These are phyloP conservation scores for Dichomitus squalens DNA, from an alignment of 1,284 basidiomycete species.

Conservation along the genomic window DNA sequence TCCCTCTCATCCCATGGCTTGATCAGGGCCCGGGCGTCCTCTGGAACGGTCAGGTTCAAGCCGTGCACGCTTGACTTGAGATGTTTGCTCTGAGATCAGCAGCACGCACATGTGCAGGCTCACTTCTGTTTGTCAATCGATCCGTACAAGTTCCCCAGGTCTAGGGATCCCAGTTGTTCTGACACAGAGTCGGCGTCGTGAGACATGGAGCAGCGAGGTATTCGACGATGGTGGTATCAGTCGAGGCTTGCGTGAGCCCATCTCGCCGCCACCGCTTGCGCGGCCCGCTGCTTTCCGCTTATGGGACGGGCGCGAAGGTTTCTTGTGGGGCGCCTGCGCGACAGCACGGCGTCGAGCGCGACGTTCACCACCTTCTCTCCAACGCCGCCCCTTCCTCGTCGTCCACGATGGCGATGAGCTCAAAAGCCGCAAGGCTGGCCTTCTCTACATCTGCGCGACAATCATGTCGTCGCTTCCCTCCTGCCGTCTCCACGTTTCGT, in stretches of 20 bases:
- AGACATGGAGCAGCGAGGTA: background rate
- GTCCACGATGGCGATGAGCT: conserved; percentile 12
- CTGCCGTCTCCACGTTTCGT: conserved; percentile 5
- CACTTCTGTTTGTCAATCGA: conserved; percentile 75
- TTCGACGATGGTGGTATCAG: conserved; percentile 1
- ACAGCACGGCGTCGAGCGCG: background rate
- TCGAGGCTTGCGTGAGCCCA: background rate
- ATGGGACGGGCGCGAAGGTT: background rate
- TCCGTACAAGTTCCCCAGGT: conserved; percentile 59
- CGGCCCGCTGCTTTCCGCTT: background rate
- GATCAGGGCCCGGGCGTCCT: conserved; percentile 72
- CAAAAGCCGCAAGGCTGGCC: conserved; percentile 5
- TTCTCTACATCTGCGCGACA: conserved; percentile 9
- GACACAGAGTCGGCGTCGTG: conserved; percentile 23
- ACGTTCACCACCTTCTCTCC: background rate
- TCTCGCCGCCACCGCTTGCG: background rate
- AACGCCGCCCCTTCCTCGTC: conserved; percentile 1
- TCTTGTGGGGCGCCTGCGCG: background rate
- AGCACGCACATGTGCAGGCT: conserved; percentile 33
- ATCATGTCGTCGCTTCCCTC: conserved; percentile 5
- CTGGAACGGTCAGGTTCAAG: conserved; percentile 74
- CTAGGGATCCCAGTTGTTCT: conserved; percentile 35
- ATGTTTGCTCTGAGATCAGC: conserved; percentile 17
- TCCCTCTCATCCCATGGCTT: conserved; percentile 83
- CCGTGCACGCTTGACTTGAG: conserved; percentile 67